These are phyloP conservation scores for Passiflora organensis DNA, from an alignment of 345 rosid genomes.

Conservation along the genomic window DNA sequence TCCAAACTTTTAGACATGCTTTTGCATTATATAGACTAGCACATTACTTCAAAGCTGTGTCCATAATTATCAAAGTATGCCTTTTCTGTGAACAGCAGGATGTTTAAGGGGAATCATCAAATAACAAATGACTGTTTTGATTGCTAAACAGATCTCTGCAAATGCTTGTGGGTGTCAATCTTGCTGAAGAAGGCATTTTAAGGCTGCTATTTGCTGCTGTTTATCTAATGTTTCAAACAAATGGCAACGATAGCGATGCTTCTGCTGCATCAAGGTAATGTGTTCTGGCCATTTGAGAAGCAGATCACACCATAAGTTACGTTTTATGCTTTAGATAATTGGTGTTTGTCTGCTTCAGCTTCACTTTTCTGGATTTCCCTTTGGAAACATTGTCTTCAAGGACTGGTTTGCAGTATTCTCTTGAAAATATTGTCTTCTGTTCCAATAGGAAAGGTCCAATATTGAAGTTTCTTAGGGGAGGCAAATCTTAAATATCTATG, in stretches of 20 bases:
- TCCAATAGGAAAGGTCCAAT: too few relatives aligned
- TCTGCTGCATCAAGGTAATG: constrained; percentile 82
- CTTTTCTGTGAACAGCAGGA: background rate
- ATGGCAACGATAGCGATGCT: constrained; percentile 62
- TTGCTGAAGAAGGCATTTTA: constrained; percentile 92
- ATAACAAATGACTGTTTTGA: constrained; percentile 8
- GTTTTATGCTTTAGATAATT: too few relatives aligned
- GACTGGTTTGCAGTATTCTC: too few relatives aligned
- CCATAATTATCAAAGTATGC: background rate
- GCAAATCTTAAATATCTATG: too few relatives aligned
- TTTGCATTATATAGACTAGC: background rate
- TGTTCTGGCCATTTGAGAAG: background rate
- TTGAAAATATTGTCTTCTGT: too few relatives aligned
- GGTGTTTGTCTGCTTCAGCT: too few relatives aligned
- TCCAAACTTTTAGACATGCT: too few relatives aligned
- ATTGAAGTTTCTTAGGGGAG: too few relatives aligned
- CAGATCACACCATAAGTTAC: too few relatives aligned
- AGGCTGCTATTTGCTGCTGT: constrained; percentile 71
- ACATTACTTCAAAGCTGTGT: background rate
- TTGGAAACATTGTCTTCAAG: too few relatives aligned
- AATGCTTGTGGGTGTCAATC: constrained; percentile 63
- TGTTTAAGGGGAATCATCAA: background rate
- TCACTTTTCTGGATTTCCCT: too few relatives aligned
- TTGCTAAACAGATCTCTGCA: constrained; percentile 69
- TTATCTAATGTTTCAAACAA: constrained; percentile 61